Evolutionary conservation across 1,139 yeast species (phyloP).

Genomic region (Waltiozyma solani): DNA sequence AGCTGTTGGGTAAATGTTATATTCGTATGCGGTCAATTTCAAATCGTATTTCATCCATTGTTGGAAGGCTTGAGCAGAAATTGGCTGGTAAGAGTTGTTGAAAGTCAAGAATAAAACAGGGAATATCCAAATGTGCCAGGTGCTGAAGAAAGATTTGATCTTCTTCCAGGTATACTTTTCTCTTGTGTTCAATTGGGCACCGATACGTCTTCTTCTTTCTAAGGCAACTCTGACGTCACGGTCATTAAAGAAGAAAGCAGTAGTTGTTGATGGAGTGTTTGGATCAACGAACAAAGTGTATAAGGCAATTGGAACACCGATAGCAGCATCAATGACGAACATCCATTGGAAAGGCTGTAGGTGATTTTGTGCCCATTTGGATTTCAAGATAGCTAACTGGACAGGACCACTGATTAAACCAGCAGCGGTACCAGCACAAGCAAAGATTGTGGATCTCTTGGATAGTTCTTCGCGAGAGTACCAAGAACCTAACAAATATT

Average conservation of each 20-base stretch:
- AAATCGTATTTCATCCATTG: constrained; percentile 41
- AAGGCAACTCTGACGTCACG: constrained; percentile 11
- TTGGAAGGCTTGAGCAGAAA: constrained; percentile 31
- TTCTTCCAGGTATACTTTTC: constrained; percentile 31
- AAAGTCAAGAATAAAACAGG: constrained; percentile 40
- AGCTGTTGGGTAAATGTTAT: constrained; percentile 13
- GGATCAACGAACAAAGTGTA: constrained; percentile 16
- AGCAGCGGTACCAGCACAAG: constrained; percentile 17
- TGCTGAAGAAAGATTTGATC: constrained; percentile 31
- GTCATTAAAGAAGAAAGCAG: constrained; percentile 10
- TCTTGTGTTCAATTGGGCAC: constrained; percentile 37
- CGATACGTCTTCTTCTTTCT: constrained; percentile 29
- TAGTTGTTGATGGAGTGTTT: constrained; percentile 15
- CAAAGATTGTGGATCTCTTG: constrained; percentile 15
- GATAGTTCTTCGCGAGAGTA: constrained; percentile 35
- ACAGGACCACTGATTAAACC: constrained; percentile 27
- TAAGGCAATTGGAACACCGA: constrained; percentile 38
- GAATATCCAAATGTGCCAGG: constrained; percentile 41
- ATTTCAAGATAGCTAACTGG: constrained; percentile 15
- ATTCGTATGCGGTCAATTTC: constrained; percentile 18
- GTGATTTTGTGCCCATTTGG: constrained; percentile 26
- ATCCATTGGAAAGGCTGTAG: constrained; percentile 41
- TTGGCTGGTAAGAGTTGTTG: constrained; percentile 30
- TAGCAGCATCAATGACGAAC: constrained; percentile 41
- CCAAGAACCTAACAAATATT: constrained; percentile 33